Conservation (phyloP, 768 basidiomycete genomes). For the Mycena metata region DNA sequence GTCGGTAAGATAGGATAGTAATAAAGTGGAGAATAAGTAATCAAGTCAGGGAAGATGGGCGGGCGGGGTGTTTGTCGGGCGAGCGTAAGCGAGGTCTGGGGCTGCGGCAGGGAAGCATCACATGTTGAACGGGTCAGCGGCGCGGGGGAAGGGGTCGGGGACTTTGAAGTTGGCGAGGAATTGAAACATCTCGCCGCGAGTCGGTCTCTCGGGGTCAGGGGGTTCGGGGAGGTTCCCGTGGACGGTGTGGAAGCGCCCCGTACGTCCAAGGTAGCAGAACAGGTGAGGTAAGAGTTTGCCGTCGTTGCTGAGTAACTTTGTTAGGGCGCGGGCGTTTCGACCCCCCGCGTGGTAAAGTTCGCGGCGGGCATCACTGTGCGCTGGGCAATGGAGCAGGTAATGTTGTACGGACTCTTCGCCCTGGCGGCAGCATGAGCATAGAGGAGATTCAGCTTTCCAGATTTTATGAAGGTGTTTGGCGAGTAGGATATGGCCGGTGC, state of each 20-base stretch:
- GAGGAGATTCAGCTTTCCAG: background rate
- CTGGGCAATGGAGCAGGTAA: constrained; percentile 4
- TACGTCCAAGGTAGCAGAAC: no score
- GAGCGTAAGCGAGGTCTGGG: no score
- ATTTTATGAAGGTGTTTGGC: background rate
- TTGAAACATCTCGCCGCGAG: background rate
- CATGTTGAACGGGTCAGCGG: no score
- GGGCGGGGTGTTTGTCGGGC: no score
- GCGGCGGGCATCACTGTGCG: background rate
- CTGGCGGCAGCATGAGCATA: constrained; percentile 4
- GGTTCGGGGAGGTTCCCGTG: background rate
- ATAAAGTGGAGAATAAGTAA: no score
- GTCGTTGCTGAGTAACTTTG: background rate
- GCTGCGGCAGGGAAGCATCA: no score
- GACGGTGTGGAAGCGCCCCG: background rate
- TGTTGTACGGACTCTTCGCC: background rate
- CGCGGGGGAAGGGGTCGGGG: no score
- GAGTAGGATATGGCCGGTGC: background rate
- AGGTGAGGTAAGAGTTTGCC: background rate
- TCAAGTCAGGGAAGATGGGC: no score
- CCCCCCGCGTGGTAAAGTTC: background rate
- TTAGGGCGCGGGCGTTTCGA: background rate
- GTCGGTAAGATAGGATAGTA: no score
- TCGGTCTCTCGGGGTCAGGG: background rate
- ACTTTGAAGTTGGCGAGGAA: no score